Evolutionary conservation across 768 basidiomycete species (phyloP), one percentile per base, ranked within the genome.

Genomic region (Suillus alpinus): DNA sequence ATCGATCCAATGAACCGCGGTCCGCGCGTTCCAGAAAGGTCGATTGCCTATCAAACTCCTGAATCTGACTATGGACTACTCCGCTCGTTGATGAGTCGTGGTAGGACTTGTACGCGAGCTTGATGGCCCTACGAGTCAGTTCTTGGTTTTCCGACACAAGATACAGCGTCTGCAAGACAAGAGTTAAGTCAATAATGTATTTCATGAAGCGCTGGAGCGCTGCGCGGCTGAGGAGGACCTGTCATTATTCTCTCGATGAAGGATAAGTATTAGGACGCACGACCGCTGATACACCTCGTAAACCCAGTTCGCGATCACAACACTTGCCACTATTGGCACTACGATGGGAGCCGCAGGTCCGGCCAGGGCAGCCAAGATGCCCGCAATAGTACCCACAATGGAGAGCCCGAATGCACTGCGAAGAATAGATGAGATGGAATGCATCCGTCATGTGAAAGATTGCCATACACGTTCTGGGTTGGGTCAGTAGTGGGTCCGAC

Each of bases 181-280:
- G 61, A 5, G 68, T 71, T 3, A 71, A 43, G 59, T 71, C 70
- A 32, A 71, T 58, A 37, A 71, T 71, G 52, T 71, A 71, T 26
- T 59, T 59, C 61, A 71, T 71, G 14, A 71, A 59, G 46, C 60
- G 62, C 18, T 60, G 66, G n/a, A 65, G 59, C 16, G 61, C 61
- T 12, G 26, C 4, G 7, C 49, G 46, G 13, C 62, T 57, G 20
- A 32, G n/a, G 9, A 62, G 6, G 23, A 41, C 8, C 23, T 6
- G 7, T 50, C 18, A 18, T 12, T 50, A 32, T 12, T 50, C 18
- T 50, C 5, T 23, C 2, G 12, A 29, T 40, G 14, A 61, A 29
- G 31, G 4, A 18, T 29, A 9, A 14, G 16, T 7, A 14, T 26
- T n/a, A 8, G 23, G 49, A 58, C 43, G 2, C 23, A 57, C 43